phyloP scores from a whole-genome alignment of 345 rosid genomes.

The Cardamine resedifolia region DNA sequence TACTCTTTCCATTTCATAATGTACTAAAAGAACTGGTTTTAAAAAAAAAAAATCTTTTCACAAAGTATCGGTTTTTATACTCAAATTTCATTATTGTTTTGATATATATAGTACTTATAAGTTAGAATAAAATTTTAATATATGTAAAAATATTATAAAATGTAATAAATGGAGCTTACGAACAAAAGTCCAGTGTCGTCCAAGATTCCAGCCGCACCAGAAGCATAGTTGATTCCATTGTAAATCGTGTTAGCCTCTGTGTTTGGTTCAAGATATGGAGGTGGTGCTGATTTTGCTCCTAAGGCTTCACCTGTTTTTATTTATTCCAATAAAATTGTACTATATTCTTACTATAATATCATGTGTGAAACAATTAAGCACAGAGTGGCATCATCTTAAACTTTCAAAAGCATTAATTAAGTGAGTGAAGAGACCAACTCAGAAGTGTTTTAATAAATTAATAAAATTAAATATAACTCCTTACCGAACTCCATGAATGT shows the following conservation, averaged over 20 bases:
- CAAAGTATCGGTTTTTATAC: too few species aligned
- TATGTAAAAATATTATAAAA: background rate
- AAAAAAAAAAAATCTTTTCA: too few species aligned
- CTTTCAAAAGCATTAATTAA: background rate
- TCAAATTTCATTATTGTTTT: too few species aligned
- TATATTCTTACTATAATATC: too few species aligned
- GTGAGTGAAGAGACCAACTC: too few species aligned
- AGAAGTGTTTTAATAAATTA: background rate
- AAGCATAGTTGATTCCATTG: conserved; percentile 55
- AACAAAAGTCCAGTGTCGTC: conserved; percentile 52
- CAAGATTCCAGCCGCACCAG: conserved; percentile 58
- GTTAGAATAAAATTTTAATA: too few species aligned
- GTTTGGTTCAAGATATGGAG: conserved; percentile 49
- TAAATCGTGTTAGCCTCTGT: conserved; percentile 32
- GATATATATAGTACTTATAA: too few species aligned
- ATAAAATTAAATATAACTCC: background rate
- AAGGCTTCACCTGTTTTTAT: conserved; percentile 44
- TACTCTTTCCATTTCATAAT: too few species aligned
- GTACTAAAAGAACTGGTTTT: too few species aligned
- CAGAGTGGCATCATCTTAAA: conserved; percentile 22
- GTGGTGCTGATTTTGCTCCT: conserved; percentile 50
- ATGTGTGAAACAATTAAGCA: background rate
- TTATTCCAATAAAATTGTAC: background rate
- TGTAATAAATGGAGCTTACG: conserved; percentile 33
- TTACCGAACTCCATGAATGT: conserved; percentile 22